Percentiles rank a stretch among this genome's conserved stretches.
phyloP scores from a whole-genome alignment of 768 basidiomycete genomes.

The Russula brevipes region DNA sequence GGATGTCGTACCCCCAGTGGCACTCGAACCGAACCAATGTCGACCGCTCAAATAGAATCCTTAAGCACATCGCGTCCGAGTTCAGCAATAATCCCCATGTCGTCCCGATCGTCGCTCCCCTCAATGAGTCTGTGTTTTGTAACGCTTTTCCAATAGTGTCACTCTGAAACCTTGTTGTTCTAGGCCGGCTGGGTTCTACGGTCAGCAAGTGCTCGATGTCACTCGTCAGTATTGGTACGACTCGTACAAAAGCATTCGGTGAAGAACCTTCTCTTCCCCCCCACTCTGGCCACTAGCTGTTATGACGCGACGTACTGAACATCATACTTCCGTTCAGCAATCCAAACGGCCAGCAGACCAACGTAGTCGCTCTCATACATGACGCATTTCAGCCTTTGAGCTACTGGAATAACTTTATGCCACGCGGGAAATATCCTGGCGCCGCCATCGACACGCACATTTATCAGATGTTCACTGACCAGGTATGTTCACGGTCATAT shows the following conservation, averaged over 20 bases:
- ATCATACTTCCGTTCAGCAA: constrained; percentile 41
- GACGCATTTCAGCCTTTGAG: constrained; percentile 76
- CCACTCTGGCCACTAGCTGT: not conserved
- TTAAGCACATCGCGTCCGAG: constrained; percentile 56
- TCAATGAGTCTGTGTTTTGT: constrained; percentile 60
- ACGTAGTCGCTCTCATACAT: constrained; percentile 62
- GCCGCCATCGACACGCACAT: constrained; percentile 79
- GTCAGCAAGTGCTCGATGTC: constrained; percentile 45
- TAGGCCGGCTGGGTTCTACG: constrained; percentile 68
- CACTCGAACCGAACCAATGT: constrained; percentile 62
- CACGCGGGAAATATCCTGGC: constrained; percentile 48
- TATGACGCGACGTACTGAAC: constrained; percentile 19
- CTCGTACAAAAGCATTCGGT: constrained; percentile 73
- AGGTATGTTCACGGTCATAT: constrained; percentile 33
- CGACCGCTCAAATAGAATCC: constrained; percentile 58
- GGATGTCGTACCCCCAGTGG: constrained; percentile 58
- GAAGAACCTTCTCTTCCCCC: not conserved
- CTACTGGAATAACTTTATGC: constrained; percentile 63
- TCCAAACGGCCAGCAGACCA: constrained; percentile 42
- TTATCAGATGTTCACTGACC: constrained; percentile 66
- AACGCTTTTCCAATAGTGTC: not conserved
- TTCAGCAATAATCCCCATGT: constrained; percentile 49
- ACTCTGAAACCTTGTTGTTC: not conserved
- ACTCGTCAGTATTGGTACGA: constrained; percentile 64
- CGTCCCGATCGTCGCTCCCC: constrained; percentile 63